phyloP scores from a whole-genome alignment of 2,329 filamentous ascomycete species.

The Penicillium sp. region DNA sequence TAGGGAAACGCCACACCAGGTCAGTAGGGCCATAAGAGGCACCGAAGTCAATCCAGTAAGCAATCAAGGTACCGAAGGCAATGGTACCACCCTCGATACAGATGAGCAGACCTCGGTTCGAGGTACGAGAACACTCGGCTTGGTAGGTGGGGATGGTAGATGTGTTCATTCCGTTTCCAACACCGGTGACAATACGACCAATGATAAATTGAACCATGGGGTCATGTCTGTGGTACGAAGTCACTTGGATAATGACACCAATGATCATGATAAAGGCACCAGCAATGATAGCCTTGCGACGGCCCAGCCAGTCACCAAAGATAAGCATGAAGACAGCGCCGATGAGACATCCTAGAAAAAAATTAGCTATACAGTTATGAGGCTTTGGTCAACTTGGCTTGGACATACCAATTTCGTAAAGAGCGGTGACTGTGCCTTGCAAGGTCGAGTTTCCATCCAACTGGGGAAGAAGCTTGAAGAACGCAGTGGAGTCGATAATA shows the following conservation, averaged over 20 bases:
- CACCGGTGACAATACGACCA: constrained; percentile 53
- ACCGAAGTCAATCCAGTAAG: constrained; percentile 55
- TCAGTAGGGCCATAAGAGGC: constrained; percentile 35
- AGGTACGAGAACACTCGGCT: constrained; percentile 54
- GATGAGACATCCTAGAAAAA: constrained; percentile 30
- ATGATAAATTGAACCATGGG: constrained; percentile 53
- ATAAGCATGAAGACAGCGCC: constrained; percentile 39
- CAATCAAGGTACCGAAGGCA: constrained; percentile 52
- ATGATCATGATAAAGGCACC: constrained; percentile 55
- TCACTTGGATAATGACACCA: constrained; percentile 40
- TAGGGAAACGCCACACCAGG: constrained; percentile 53
- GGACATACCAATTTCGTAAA: constrained; percentile 22
- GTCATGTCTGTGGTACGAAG: constrained; percentile 30
- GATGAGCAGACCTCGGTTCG: constrained; percentile 61
- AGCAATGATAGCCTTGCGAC: constrained; percentile 53
- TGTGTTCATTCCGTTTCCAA: constrained; percentile 59
- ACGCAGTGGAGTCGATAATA: constrained; percentile 34
- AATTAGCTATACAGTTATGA: not conserved
- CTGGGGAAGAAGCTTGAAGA: constrained; percentile 35
- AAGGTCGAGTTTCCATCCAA: constrained; percentile 41
- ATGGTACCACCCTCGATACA: constrained; percentile 58
- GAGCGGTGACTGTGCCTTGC: constrained; percentile 33
- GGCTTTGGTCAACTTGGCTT: not conserved
- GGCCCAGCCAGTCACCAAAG: constrained; percentile 37
- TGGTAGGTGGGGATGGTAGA: constrained; percentile 56